A percentile compares a stretch with the other conserved stretches of the same genome.
Evolutionary conservation across 495 filamentous ascomycete genomes (phyloP).

Genomic region (Delitschia confertaspora): DNA sequence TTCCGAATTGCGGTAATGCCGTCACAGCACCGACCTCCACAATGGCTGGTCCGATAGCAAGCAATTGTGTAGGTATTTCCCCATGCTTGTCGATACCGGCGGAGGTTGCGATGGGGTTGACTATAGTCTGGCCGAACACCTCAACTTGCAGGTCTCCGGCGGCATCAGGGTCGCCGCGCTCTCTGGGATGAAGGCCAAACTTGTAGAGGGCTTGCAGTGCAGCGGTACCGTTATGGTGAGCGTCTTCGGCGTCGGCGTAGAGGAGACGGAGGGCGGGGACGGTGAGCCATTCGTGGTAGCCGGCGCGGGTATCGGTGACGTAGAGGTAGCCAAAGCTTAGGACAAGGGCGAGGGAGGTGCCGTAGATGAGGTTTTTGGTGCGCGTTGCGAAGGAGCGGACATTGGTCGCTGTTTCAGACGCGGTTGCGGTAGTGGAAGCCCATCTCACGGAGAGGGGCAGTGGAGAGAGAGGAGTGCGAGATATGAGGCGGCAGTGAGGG

Average conservation of each 20-base stretch:
- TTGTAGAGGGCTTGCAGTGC: conserved; percentile 56
- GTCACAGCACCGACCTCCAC: conserved; percentile 91
- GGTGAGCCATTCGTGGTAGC: conserved; percentile 70
- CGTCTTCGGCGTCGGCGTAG: conserved; percentile 80
- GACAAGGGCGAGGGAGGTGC: conserved; percentile 46
- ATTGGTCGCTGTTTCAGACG: conserved; percentile 27
- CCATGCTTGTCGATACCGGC: conserved; percentile 92
- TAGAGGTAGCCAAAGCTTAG: conserved; percentile 59
- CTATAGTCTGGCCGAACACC: conserved; percentile 69
- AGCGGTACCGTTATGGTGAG: conserved; percentile 68
- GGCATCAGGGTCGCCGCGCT: conserved; percentile 51
- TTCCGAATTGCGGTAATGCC: conserved; percentile 74
- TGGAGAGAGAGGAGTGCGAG: no score
- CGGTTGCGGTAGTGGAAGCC: conserved; percentile 18
- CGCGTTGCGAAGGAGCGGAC: conserved; percentile 33
- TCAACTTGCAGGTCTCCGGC: conserved; percentile 46
- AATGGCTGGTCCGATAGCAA: conserved; percentile 69
- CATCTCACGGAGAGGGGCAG: no score
- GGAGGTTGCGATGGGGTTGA: conserved; percentile 83
- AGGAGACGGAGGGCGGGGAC: conserved; percentile 63
- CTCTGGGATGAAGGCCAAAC: conserved; percentile 59
- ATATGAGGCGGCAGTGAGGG: no score
- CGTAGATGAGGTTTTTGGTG: conserved; percentile 45
- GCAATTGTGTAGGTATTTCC: conserved; percentile 71
- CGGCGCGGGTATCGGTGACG: conserved; percentile 81